phyloP scores from a whole-genome alignment of 2,329 filamentous ascomycete genomes.

The Diaporthe capsici region DNA sequence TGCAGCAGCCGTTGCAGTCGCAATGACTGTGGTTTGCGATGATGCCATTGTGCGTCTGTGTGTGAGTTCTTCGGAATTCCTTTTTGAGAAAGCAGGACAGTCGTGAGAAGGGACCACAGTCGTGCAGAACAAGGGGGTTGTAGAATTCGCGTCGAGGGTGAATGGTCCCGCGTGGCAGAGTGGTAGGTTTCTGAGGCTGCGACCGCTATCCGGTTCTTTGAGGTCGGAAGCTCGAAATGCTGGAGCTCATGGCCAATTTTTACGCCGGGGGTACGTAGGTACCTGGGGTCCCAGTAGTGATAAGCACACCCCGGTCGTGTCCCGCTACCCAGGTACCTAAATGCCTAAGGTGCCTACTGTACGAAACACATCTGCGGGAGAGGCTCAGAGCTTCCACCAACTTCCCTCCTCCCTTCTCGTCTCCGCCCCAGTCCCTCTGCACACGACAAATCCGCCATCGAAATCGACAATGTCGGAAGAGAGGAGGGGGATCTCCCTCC shows the following conservation, averaged over 20 bases:
- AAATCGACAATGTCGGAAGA: conserved; percentile 31
- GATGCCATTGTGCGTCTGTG: conserved; percentile 70
- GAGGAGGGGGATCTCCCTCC: conserved; percentile 60
- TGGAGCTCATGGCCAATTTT: conserved; percentile 34
- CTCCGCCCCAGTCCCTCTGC: neutral
- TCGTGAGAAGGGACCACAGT: neutral
- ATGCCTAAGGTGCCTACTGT: conserved; percentile 20
- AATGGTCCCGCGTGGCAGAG: conserved; percentile 6
- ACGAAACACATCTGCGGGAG: conserved; percentile 36
- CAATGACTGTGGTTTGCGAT: conserved; percentile 70
- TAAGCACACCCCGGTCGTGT: conserved; percentile 16
- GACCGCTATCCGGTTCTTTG: conserved; percentile 28
- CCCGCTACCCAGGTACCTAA: conserved; percentile 1
- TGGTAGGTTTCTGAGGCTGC: conserved; percentile 5
- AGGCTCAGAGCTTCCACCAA: conserved; percentile 2
- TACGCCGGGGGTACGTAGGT: conserved; percentile 31
- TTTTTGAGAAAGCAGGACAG: conserved; percentile 45
- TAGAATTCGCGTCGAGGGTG: neutral
- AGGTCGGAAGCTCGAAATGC: conserved; percentile 20
- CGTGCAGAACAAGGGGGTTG: neutral
- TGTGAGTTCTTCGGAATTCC: conserved; percentile 50
- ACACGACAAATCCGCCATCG: conserved; percentile 12
- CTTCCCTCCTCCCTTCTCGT: neutral
- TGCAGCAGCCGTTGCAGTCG: conserved; percentile 73
- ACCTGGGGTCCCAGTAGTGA: conserved; percentile 6